These are phyloP conservation scores for Rhizophora apiculata DNA, from an alignment of 345 rosid species.

Conservation along the genomic window DNA sequence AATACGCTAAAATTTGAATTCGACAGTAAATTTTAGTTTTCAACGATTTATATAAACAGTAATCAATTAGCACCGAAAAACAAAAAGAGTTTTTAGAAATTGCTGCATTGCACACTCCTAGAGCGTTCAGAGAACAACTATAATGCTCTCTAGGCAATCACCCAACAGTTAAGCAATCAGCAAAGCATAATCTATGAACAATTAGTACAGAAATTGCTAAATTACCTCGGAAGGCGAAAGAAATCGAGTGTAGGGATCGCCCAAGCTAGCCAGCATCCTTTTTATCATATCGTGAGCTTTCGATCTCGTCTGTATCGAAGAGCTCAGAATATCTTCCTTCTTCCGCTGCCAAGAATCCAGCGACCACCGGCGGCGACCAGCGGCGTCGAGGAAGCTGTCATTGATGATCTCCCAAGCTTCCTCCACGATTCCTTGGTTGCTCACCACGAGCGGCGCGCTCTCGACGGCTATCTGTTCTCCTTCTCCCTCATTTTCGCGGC, in stretches of 20 bases:
- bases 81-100: too few relatives aligned
- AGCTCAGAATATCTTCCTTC: slow-evolving; percentile 51
- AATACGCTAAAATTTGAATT: too few relatives aligned
- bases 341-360: slow-evolving; percentile 76
- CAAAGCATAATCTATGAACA: not conserved
- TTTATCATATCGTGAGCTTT: slow-evolving; percentile 80
- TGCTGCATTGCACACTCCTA: too few relatives aligned
- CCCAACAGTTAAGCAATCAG: not conserved
- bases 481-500: slow-evolving; percentile 39
- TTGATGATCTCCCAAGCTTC: slow-evolving; percentile 96
- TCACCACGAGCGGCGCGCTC: slow-evolving; percentile 34
- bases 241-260: slow-evolving; percentile 86
- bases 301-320: slow-evolving; percentile 59
- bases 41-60: too few relatives aligned
- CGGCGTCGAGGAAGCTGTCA: slow-evolving; percentile 58
- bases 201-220: not conserved
- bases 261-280: slow-evolving; percentile 77
- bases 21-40: too few relatives aligned
- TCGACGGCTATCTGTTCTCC: slow-evolving; percentile 23
- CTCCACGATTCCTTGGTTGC: slow-evolving; percentile 65
- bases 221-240: slow-evolving; percentile 82
- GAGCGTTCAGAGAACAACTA: too few relatives aligned
- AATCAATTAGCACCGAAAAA: too few relatives aligned
- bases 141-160: too few relatives aligned
- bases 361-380: slow-evolving; percentile 58